phyloP scores from a whole-genome alignment of 306 rosid genomes.

The Senna tora region DNA sequence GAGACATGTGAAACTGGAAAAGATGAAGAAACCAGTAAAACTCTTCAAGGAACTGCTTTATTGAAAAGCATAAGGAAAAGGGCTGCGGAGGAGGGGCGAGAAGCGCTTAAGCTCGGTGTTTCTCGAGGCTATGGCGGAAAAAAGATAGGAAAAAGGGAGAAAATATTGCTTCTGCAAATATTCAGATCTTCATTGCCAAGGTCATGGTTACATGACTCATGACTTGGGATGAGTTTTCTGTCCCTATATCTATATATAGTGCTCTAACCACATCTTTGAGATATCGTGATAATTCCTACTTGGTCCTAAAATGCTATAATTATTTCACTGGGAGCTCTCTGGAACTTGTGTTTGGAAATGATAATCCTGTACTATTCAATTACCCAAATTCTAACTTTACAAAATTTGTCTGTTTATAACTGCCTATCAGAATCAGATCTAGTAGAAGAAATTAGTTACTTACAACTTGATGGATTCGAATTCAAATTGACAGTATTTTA shows the following conservation, averaged over 20 bases:
- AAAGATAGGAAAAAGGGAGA: constrained; percentile 64
- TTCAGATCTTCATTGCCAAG: constrained; percentile 65
- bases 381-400: too few species aligned
- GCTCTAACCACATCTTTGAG: not conserved
- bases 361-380: too few species aligned
- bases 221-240: constrained; percentile 20
- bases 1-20: constrained; percentile 43
- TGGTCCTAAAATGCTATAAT: constrained; percentile 20
- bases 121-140: constrained; percentile 49
- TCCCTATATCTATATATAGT: constrained; percentile 18
- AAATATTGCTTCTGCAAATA: constrained; percentile 62
- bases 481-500: too few species aligned
- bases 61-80: constrained; percentile 63
- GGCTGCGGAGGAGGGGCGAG: constrained; percentile 63
- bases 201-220: constrained; percentile 54
- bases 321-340: not conserved
- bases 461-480: too few species aligned
- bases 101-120: constrained; percentile 59
- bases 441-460: too few species aligned
- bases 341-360: constrained; percentile 7
- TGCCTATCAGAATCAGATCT: too few species aligned
- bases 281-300: not conserved
- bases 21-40: constrained; percentile 33
- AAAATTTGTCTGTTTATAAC: too few species aligned
- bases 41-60: constrained; percentile 53